These are phyloP conservation scores for Noccaea bulbosa DNA, from an alignment of 345 rosid genomes.

Conservation along the genomic window DNA sequence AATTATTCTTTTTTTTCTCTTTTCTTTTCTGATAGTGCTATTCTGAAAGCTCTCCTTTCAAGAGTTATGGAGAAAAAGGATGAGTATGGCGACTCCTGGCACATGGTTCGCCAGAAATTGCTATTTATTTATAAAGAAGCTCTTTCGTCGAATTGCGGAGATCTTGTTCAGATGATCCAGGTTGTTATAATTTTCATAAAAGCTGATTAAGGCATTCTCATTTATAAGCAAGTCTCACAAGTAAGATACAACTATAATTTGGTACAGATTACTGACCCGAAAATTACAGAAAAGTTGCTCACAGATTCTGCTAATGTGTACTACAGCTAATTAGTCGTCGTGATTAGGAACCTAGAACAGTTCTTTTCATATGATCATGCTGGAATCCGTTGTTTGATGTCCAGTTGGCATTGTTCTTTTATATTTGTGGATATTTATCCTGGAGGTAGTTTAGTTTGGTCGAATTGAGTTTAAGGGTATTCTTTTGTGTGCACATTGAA, in stretches of 20 bases:
- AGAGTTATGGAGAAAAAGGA: constrained; percentile 65
- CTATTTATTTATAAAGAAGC: constrained; percentile 69
- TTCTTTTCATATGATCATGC: not conserved
- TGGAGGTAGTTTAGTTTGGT: constrained; percentile 23
- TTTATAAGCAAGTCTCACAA: constrained; percentile 10
- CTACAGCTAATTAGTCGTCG: not conserved
- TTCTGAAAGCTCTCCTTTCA: constrained; percentile 73
- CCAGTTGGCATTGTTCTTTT: constrained; percentile 15
- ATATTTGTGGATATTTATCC: constrained; percentile 23
- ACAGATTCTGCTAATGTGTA: constrained; percentile 25
- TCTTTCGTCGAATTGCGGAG: constrained; percentile 66
- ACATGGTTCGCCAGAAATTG: constrained; percentile 61
- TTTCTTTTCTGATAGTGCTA: constrained; percentile 54
- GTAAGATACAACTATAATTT: constrained; percentile 1
- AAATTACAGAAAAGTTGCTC: not conserved
- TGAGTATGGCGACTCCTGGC: constrained; percentile 64
- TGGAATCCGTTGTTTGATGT: constrained; percentile 14
- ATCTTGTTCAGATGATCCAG: constrained; percentile 76
- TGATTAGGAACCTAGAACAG: constrained; percentile 13
- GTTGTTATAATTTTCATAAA: constrained; percentile 47
- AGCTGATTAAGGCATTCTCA: constrained; percentile 5
- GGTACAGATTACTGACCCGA: constrained; percentile 3
- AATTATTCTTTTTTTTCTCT: constrained; percentile 7
- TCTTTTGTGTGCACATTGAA: constrained; percentile 2
- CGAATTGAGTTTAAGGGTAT: constrained; percentile 15